A percentile compares a stretch with the other conserved stretches of the same genome.
Evolutionary conservation across 2,329 filamentous ascomycete species (phyloP).

Genomic region (Boeremia exigua): DNA sequence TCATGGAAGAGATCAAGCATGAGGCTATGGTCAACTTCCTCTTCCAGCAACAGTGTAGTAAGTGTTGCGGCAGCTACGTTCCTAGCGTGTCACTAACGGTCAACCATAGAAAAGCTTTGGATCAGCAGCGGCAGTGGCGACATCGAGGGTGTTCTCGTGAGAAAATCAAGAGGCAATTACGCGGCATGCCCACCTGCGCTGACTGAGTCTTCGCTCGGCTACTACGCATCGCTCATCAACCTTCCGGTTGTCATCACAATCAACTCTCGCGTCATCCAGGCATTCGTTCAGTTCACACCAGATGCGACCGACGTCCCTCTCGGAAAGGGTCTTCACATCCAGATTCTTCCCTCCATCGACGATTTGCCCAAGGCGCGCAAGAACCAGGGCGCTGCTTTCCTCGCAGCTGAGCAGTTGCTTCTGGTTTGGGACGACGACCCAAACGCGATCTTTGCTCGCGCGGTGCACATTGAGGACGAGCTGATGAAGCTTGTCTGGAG

Average conservation of each 20-base stretch:
- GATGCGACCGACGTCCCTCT: conserved; percentile 77
- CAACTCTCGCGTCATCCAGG: conserved; percentile 79
- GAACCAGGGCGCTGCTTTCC: conserved; percentile 79
- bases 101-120: conserved; percentile 63
- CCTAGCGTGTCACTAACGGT: conserved; percentile 8
- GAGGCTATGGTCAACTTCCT: conserved; percentile 86
- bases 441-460: conserved; percentile 70
- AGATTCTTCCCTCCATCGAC: conserved; percentile 74
- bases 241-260: conserved; percentile 80
- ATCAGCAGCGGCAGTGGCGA: conserved; percentile 66
- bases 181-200: conserved; percentile 74
- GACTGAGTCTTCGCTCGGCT: conserved; percentile 66
- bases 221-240: conserved; percentile 72
- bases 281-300: conserved; percentile 75
- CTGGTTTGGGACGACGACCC: conserved; percentile 83
- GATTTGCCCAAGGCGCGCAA: conserved; percentile 74
- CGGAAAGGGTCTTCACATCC: conserved; percentile 76
- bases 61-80: conserved; percentile 12
- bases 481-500: conserved; percentile 80
- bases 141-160: conserved; percentile 62
- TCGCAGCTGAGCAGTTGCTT: conserved; percentile 72
- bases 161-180: conserved; percentile 73
- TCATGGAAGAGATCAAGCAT: conserved; percentile 72
- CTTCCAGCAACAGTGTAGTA: conserved; percentile 76
- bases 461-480: conserved; percentile 74